These are phyloP conservation scores for Castanea sativa DNA, from an alignment of 306 rosid genomes.

Conservation along the genomic window DNA sequence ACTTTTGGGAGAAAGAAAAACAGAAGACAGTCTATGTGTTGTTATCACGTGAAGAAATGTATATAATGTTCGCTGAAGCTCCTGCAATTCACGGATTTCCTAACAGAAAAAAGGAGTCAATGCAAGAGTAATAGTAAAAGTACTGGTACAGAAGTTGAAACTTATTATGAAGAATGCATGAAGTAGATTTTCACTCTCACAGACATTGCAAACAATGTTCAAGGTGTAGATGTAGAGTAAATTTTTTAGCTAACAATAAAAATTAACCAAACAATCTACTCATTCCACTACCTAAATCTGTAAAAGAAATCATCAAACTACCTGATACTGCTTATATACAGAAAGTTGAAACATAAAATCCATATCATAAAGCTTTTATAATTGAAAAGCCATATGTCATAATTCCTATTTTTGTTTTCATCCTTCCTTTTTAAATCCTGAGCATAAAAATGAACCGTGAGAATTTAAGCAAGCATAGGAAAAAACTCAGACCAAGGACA, in stretches of 20 bases:
- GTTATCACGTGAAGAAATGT: constrained; percentile 91
- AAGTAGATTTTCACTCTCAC: neutral
- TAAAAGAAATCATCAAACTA: neutral
- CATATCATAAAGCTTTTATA: neutral
- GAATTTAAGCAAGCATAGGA: neutral
- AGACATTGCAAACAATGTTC: neutral
- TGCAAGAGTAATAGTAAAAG: constrained; percentile 4
- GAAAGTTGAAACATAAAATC: neutral
- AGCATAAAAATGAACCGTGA: neutral
- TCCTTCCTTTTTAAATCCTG: neutral
- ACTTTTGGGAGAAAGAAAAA: constrained; percentile 85
- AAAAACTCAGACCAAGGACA: neutral
- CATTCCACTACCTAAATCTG: neutral
- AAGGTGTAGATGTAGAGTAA: neutral
- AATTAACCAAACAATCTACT: neutral
- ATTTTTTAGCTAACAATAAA: neutral
- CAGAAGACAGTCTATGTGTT: constrained; percentile 70
- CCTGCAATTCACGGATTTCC: constrained; percentile 97
- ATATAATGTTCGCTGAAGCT: constrained; percentile 78
- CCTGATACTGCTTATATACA: neutral
- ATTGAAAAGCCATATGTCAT: neutral
- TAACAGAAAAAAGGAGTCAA: constrained; percentile 29
- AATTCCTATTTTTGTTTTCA: neutral
- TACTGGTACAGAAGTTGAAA: neutral
- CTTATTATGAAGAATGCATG: neutral